phyloP scores from a whole-genome alignment of 1,284 basidiomycete genomes.

The Porphyrellus sp. region DNA sequence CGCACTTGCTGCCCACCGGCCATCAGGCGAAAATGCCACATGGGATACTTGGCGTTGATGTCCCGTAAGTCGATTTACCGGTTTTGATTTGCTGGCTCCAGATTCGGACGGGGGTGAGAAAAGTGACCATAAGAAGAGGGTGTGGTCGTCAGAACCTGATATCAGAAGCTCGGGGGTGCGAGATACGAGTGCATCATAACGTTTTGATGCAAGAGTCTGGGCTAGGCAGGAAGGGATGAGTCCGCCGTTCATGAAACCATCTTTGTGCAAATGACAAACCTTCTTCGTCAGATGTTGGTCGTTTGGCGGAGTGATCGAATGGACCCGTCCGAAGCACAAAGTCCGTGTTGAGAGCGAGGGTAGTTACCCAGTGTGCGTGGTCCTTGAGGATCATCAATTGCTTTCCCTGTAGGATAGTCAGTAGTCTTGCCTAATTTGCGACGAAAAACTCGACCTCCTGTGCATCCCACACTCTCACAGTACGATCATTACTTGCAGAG shows the following conservation, averaged over 20 bases:
- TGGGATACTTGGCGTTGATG: constrained; percentile 96
- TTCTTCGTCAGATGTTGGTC: constrained; percentile 74
- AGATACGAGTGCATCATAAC: constrained; percentile 69
- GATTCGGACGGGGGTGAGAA: constrained; percentile 49
- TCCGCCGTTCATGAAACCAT: not conserved
- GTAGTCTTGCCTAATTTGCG: not conserved
- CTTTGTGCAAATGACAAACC: constrained; percentile 43
- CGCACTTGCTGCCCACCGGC: constrained; percentile 86
- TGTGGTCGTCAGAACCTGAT: constrained; percentile 93
- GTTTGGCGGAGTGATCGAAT: constrained; percentile 84
- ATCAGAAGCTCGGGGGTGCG: constrained; percentile 82
- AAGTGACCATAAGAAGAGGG: constrained; percentile 88
- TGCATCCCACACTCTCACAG: constrained; percentile 92
- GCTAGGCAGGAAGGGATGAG: constrained; percentile 43
- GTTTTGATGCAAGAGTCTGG: constrained; percentile 67
- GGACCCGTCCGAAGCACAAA: constrained; percentile 94
- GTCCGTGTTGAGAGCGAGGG: constrained; percentile 92
- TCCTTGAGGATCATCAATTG: constrained; percentile 80
- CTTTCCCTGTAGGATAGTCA: constrained; percentile 47
- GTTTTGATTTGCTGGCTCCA: constrained; percentile 67
- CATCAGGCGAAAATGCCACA: constrained; percentile 94
- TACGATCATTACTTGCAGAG: constrained; percentile 92
- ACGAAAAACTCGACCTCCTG: constrained; percentile 50
- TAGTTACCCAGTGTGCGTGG: constrained; percentile 99
- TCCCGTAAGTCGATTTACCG: constrained; percentile 84